A percentile compares a stretch with the other conserved stretches of the same genome.
phyloP scores from a whole-genome alignment of 164 flowering plant species.

The Akebia trifoliata region DNA sequence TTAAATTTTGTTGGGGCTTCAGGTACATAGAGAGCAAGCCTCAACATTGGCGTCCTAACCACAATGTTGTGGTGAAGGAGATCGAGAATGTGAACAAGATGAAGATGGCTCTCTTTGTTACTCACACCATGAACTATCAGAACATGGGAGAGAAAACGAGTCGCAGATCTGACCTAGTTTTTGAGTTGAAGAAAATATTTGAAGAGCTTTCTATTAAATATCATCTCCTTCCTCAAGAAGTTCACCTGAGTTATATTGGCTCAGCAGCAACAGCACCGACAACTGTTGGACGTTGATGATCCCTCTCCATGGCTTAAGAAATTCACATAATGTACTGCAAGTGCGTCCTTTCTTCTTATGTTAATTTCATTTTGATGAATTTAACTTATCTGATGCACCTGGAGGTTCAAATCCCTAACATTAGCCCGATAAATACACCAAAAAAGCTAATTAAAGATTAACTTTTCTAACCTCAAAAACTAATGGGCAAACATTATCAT shows the following conservation, averaged over 20 bases:
- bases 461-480: too few species aligned
- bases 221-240: conserved; percentile 70
- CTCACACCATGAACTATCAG: conserved; percentile 79
- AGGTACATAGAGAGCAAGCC: conserved; percentile 48
- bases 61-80: conserved; percentile 51
- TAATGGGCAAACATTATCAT: too few species aligned
- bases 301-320: conserved; percentile 1
- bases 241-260: conserved; percentile 37
- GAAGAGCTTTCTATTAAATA: conserved; percentile 59
- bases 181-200: conserved; percentile 64
- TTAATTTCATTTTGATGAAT: not conserved
- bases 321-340: not conserved
- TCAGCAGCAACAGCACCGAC: conserved; percentile 17
- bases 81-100: conserved; percentile 70
- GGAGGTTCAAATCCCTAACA: too few species aligned
- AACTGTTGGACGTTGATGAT: not conserved
- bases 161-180: conserved; percentile 54
- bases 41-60: conserved; percentile 58
- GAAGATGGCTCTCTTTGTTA: conserved; percentile 54
- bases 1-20: not conserved
- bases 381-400: not conserved
- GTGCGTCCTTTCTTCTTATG: not conserved
- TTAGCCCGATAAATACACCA: too few species aligned
- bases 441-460: too few species aligned
- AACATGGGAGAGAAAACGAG: conserved; percentile 45